These are phyloP conservation scores for Fistulinella cinereoalba DNA, from an alignment of 1,284 basidiomycete species.

Conservation along the genomic window DNA sequence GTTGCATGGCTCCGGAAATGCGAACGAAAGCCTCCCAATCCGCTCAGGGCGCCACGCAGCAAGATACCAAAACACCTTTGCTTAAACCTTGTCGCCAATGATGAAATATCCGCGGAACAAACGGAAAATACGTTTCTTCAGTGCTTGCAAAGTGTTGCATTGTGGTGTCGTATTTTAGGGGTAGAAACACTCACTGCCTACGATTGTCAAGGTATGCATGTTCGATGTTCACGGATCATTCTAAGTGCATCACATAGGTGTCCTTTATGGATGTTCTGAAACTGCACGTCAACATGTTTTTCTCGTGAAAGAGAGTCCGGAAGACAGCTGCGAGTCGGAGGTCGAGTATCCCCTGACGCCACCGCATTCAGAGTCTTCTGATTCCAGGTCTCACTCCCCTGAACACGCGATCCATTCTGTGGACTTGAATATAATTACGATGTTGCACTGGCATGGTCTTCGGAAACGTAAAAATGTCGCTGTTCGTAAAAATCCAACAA, in stretches of 20 bases:
- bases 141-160: slow-evolving; percentile 49
- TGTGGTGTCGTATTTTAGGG: slow-evolving; percentile 59
- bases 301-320: slow-evolving; percentile 27
- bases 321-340: slow-evolving; percentile 50
- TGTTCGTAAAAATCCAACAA: slow-evolving; percentile 21
- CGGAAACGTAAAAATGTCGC: slow-evolving; percentile 26
- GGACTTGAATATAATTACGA: slow-evolving; percentile 39
- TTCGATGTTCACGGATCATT: slow-evolving; percentile 2
- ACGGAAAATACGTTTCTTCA: slow-evolving; percentile 47
- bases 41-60: slow-evolving; percentile 47
- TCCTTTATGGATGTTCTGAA: slow-evolving; percentile 44
- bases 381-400: slow-evolving; percentile 58
- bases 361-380: slow-evolving; percentile 65
- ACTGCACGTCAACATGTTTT: slow-evolving; percentile 38
- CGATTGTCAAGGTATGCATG: slow-evolving; percentile 59
- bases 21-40: slow-evolving; percentile 39
- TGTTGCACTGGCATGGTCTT: slow-evolving; percentile 24
- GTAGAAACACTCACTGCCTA: slow-evolving; percentile 64
- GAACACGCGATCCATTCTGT: slow-evolving; percentile 30
- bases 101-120: slow-evolving; percentile 31
- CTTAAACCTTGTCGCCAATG: slow-evolving; percentile 51
- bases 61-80: slow-evolving; percentile 65
- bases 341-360: slow-evolving; percentile 68
- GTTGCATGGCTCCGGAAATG: slow-evolving; percentile 41
- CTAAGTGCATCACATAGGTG: slow-evolving; percentile 38